Evolutionary conservation across 2,329 filamentous ascomycete genomes (phyloP), one percentile per base, ranked within the genome.

Genomic region (Ophiosphaerella narmari): DNA sequence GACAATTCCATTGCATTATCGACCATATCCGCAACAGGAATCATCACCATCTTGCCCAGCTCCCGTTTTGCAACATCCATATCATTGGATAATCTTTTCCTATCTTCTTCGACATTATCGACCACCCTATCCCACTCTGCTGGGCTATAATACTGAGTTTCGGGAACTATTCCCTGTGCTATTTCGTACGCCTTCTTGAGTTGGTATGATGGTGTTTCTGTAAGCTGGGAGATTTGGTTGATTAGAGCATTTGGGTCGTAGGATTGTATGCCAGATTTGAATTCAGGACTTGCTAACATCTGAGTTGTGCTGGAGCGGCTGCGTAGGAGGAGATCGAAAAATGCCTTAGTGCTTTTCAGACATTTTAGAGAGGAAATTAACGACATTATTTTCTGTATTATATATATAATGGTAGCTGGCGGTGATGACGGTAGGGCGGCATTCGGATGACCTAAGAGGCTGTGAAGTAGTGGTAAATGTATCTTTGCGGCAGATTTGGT

Each of bases 91-190:
- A 49, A 12, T 23, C 39, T 49, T 16, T 23, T 21, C n/a, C 26
- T 21, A 39, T 31, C 32, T 34, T 34, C 3, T 16, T 35, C 39
- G 2, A 39, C 29, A 5, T 36, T 29, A 5, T 14, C 13, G 4
- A 49, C 46, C 40, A 49, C 39, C 4, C 5, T 26, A 34, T 49
- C 21, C 46, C 46, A 49, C 26, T 37, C 21, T n/a, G 31, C 14
- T 5, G 46, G 46, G 5, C n/a, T n/a, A 7, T 32, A 43, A 26
- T 21, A 31, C 13, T 35, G 5, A 8, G 46, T 48, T 13, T 35
- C 12, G 1, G 46, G 39, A 11, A 37, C 39, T 12, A 48, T 32
- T 2, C 43, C 14, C n/a, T 31, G 39, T 29, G 47, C 41, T 4
- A 42, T 29, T 31, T 11, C 29, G 13, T 45, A 24, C 4, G 41